Conservation (phyloP, 2,329 filamentous ascomycete species). For the Verticillium klebahnii region DNA sequence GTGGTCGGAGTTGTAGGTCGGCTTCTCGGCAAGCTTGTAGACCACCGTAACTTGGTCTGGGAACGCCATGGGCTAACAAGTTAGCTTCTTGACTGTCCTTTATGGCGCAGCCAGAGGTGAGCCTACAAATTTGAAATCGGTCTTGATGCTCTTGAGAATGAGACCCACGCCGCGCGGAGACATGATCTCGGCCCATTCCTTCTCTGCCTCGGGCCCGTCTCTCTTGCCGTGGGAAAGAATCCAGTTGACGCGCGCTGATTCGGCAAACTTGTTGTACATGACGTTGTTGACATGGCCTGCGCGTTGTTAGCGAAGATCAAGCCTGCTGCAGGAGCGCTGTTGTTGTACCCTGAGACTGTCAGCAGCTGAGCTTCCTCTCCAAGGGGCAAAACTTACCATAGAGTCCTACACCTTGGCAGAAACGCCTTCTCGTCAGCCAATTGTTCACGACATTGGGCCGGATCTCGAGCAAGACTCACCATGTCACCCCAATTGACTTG, state of each 20-base stretch:
- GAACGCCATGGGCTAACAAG: conserved; percentile 67
- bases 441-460: conserved; percentile 12
- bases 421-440: neutral
- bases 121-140: conserved; percentile 83
- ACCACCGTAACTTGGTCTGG: conserved; percentile 81
- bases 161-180: conserved; percentile 63
- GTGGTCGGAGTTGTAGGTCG: conserved; percentile 33
- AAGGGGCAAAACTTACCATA: conserved; percentile 5
- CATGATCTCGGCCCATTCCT: conserved; percentile 66
- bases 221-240: conserved; percentile 62
- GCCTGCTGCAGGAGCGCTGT: too few relatives aligned
- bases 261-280: conserved; percentile 77
- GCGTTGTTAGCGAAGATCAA: neutral
- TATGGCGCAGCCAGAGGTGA: neutral
- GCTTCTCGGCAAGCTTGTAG: conserved; percentile 64
- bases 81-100: neutral
- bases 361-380: neutral
- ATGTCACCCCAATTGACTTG: conserved; percentile 81
- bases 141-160: conserved; percentile 74
- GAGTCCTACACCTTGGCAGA: conserved; percentile 3
- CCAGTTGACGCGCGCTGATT: conserved; percentile 78
- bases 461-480: conserved; percentile 45
- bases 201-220: conserved; percentile 55
- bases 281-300: conserved; percentile 77
- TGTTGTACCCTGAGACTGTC: neutral